A percentile compares a stretch with the other conserved stretches of the same genome.
Conservation (phyloP, 2,329 filamentous ascomycete genomes). For the Alternaria sp. region DNA sequence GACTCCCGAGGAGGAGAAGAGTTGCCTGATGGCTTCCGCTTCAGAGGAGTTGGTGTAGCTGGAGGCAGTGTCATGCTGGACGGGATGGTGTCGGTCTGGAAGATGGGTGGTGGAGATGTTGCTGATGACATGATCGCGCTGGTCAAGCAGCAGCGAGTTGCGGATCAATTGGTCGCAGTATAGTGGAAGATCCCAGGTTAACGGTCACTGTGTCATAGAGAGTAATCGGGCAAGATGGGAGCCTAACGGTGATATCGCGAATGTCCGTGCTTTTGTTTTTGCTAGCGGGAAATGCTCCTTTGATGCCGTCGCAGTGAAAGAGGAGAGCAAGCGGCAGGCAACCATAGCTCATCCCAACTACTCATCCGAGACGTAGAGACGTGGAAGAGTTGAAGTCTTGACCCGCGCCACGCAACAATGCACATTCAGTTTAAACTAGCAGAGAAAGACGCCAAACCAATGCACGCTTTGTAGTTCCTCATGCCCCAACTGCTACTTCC, state of each 20-base stretch:
- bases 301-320: background rate
- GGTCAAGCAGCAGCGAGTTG: background rate
- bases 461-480: background rate
- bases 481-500: constrained; percentile 13
- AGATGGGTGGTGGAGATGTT: background rate
- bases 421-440: no score
- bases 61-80: background rate
- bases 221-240: background rate
- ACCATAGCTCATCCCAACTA: background rate
- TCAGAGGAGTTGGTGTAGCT: background rate
- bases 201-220: background rate
- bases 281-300: background rate
- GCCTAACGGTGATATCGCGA: background rate
- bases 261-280: background rate
- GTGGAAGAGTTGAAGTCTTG: no score
- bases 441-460: background rate
- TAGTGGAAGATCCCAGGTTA: background rate
- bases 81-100: background rate
- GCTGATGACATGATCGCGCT: background rate
- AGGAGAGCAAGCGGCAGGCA: background rate
- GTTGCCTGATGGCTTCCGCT: background rate
- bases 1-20: background rate
- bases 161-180: background rate
- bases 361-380: background rate
- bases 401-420: background rate